phyloP scores from a whole-genome alignment of 2,329 filamentous ascomycete genomes.

The Escovopsis sp. region DNA sequence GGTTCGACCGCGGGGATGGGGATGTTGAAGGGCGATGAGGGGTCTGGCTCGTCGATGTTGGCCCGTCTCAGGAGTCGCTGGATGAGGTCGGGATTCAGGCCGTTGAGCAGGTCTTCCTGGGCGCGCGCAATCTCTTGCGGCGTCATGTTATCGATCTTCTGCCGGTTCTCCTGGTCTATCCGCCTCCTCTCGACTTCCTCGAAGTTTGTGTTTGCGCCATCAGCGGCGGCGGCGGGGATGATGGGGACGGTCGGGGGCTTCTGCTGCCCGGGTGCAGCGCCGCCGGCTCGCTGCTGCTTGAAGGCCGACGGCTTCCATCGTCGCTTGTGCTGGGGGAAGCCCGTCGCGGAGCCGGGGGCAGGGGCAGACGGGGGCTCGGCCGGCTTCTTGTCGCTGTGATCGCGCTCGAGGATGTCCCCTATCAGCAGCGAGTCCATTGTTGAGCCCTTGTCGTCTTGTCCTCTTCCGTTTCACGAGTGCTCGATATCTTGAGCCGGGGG shows the following conservation, averaged over 20 bases:
- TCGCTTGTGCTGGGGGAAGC: slow-evolving; percentile 83
- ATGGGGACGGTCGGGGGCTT: background rate
- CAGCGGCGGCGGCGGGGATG: background rate
- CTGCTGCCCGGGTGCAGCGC: slow-evolving; percentile 6
- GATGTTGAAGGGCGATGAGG: slow-evolving; percentile 28
- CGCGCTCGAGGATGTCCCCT: slow-evolving; percentile 67
- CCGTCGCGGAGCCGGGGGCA: slow-evolving; percentile 35
- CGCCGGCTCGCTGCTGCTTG: slow-evolving; percentile 40
- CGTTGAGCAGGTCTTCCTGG: slow-evolving; percentile 63
- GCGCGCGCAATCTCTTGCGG: slow-evolving; percentile 68
- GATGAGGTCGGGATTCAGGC: slow-evolving; percentile 59
- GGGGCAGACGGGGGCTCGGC: slow-evolving; percentile 36
- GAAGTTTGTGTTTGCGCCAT: slow-evolving; percentile 9
- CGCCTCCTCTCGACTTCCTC: slow-evolving; percentile 46
- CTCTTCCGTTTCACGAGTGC: no score
- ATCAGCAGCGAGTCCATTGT: slow-evolving; percentile 32
- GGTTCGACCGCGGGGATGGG: slow-evolving; percentile 8
- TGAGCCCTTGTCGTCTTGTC: no score
- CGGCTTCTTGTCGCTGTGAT: slow-evolving; percentile 41
- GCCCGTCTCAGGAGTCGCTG: slow-evolving; percentile 63
- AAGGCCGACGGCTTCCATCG: slow-evolving; percentile 61
- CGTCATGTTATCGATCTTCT: slow-evolving; percentile 64
- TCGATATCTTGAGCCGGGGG: no score
- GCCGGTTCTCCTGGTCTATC: slow-evolving; percentile 74
- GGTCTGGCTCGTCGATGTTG: slow-evolving; percentile 51